Conservation (phyloP, 164 flowering plant genomes). For the Paratinospora sagittata region DNA sequence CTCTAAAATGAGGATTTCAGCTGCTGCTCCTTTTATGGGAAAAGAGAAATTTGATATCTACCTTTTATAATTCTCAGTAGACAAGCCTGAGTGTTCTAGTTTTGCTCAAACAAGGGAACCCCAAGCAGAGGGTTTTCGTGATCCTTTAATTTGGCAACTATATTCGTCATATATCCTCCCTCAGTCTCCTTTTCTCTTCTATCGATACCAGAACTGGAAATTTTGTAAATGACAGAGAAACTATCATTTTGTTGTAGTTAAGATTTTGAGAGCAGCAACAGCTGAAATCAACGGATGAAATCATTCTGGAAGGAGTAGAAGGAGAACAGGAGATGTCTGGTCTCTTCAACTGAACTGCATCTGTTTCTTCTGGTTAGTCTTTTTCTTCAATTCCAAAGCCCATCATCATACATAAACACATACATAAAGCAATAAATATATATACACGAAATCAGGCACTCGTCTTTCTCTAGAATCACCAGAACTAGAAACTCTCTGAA, state of each 20-base stretch:
- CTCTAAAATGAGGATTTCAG: background rate
- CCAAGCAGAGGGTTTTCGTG: background rate
- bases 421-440: too few relatives aligned
- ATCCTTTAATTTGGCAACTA: background rate
- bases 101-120: background rate
- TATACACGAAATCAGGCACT: too few relatives aligned
- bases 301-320: background rate
- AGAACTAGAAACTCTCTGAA: background rate
- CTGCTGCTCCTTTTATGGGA: conserved; percentile 7
- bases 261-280: background rate
- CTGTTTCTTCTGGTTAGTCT: background rate
- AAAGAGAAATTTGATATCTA: background rate
- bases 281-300: background rate
- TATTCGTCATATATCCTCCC: background rate
- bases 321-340: background rate
- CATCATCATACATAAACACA: background rate
- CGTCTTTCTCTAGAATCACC: too few relatives aligned
- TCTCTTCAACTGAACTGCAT: conserved; percentile 4
- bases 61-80: conserved; percentile 1
- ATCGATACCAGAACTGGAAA: background rate
- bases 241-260: background rate
- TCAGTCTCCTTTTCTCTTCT: conserved; percentile 7
- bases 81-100: background rate
- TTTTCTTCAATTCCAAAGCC: background rate
- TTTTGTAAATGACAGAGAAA: background rate